A percentile compares a stretch with the other conserved stretches of the same genome.
These are phyloP conservation scores for Panicum miliaceum DNA, from an alignment of 176 grass and related monocot species.

Conservation along the genomic window DNA sequence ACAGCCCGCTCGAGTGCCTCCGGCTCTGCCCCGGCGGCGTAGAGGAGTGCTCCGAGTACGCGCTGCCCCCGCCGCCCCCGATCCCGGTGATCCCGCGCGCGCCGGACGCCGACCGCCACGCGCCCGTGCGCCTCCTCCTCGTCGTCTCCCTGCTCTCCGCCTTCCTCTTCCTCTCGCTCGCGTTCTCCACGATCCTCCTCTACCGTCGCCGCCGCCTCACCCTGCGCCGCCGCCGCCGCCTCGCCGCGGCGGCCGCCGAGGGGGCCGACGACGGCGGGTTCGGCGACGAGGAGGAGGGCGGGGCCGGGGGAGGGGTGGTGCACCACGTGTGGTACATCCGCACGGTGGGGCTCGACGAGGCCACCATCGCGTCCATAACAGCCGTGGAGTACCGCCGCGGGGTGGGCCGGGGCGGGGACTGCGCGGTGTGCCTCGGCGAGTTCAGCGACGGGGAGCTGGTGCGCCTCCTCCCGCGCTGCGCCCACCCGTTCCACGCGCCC, in stretches of 20 bases:
- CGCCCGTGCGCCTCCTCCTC: slow-evolving; percentile 56
- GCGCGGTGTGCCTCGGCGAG: slow-evolving; percentile 86
- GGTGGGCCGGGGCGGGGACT: slow-evolving; percentile 47
- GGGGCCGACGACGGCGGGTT: neutral
- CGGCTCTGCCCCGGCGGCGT: slow-evolving; percentile 34
- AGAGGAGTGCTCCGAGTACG: slow-evolving; percentile 28
- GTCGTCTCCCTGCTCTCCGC: slow-evolving; percentile 49
- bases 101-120: slow-evolving; percentile 10
- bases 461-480: slow-evolving; percentile 78
- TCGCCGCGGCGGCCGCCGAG: neutral
- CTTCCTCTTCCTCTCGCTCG: slow-evolving; percentile 61
- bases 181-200: slow-evolving; percentile 51
- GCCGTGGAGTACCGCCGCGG: slow-evolving; percentile 58
- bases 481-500: slow-evolving; percentile 69
- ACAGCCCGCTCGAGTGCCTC: slow-evolving; percentile 23
- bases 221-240: slow-evolving; percentile 34
- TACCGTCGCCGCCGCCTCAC: slow-evolving; percentile 56
- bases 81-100: slow-evolving; percentile 6
- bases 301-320: slow-evolving; percentile 46
- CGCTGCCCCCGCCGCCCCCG: slow-evolving; percentile 28
- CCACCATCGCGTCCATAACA: slow-evolving; percentile 73
- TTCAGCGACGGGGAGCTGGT: slow-evolving; percentile 73
- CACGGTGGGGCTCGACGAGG: slow-evolving; percentile 78
- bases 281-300: slow-evolving; percentile 42
- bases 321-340: slow-evolving; percentile 85